Evolutionary conservation across 2,329 filamentous ascomycete species (phyloP), one percentile per base, ranked within the genome.

Genomic region (Coccinonectria pachysandricola): DNA sequence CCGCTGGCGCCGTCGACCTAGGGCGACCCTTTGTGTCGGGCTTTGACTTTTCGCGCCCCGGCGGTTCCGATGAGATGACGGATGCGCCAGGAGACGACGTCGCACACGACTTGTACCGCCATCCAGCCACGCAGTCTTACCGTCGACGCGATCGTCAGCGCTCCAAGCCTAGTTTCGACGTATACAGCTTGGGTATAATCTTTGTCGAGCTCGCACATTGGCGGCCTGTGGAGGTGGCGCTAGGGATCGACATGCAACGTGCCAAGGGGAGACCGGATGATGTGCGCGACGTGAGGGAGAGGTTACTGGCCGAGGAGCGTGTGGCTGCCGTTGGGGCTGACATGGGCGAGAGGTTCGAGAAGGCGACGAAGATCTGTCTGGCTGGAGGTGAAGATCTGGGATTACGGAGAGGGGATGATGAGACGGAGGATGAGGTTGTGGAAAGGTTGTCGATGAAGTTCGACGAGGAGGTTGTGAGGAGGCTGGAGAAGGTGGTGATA

Each of bases 1-100:
- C 31, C 15, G 23, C 31, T 12, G 49, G 46, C 32, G 28, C 34
- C 12, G 48, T 63, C 21, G 50, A 61, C 31, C 59, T 57, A 29
- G 35, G 39, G 7, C 46, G 51, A 16, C 65, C 64, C 0, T 62
- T 56, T 32, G 50, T 71, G 19, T 64, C 60, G 1, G 67, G 68
- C 17, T 72, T 72, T 45, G 68, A 71, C 34, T 71, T 66, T 37
- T 60, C 62, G 2, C 59, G 68, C 3, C 68, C 66, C 1, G 64
- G 61, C 3, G 52, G 53, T 3, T 54, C 54, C 6, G 62, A 66
- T 24, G 66, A 70, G 34, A 53, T 63, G 50, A 68, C 66, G 1
- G 64, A 70, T 21, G 56, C 57, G 2, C 61, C 61, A 0, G 53
- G 55, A 6, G 56, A 61, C 28, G 55, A 65, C 9, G 52, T 53